Conservation (phyloP, 331 rosid species). For the Malus hybrid region DNA sequence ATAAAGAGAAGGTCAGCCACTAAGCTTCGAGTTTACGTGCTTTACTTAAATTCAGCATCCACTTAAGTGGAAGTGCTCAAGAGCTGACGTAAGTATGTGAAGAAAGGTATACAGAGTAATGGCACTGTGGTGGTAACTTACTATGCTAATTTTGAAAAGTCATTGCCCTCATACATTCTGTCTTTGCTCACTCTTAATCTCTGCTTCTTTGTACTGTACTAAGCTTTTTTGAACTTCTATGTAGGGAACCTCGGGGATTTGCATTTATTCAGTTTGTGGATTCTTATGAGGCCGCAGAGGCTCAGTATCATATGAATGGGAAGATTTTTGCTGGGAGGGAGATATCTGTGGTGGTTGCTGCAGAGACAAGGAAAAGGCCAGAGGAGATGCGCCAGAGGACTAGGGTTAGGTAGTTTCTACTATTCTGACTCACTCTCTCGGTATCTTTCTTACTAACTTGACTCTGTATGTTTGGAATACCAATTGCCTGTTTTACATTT, state of each 20-base stretch:
- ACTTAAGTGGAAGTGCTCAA: conserved; percentile 39
- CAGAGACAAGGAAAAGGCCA: conserved; percentile 98
- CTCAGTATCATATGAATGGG: conserved; percentile 97
- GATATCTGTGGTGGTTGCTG: conserved; percentile 90
- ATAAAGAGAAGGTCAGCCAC: conserved; percentile 62
- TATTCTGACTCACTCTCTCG: not conserved
- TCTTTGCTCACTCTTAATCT: conserved; percentile 18
- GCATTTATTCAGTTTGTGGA: conserved; percentile 98
- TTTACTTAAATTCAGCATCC: conserved; percentile 48
- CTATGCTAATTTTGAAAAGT: conserved; percentile 34
- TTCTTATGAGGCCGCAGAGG: conserved; percentile 89
- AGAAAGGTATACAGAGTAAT: conserved; percentile 42
- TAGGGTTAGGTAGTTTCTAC: conserved; percentile 45
- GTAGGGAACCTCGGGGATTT: conserved; percentile 97
- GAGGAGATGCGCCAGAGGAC: conserved; percentile 91
- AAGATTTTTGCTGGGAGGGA: conserved; percentile 94
- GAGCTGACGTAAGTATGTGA: conserved; percentile 35
- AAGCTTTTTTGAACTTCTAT: conserved; percentile 23
- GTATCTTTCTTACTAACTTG: not conserved
- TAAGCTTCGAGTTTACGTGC: conserved; percentile 53
- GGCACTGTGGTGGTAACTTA: conserved; percentile 34
- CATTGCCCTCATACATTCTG: conserved; percentile 19
- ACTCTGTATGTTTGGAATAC: conserved; percentile 4
- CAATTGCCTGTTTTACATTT: conserved; percentile 5
- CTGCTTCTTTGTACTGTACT: conserved; percentile 24